Evolutionary conservation across 225 moss, liverwort and hornwort genomes (phyloP).

Genomic region (Pleurozium schreberi): DNA sequence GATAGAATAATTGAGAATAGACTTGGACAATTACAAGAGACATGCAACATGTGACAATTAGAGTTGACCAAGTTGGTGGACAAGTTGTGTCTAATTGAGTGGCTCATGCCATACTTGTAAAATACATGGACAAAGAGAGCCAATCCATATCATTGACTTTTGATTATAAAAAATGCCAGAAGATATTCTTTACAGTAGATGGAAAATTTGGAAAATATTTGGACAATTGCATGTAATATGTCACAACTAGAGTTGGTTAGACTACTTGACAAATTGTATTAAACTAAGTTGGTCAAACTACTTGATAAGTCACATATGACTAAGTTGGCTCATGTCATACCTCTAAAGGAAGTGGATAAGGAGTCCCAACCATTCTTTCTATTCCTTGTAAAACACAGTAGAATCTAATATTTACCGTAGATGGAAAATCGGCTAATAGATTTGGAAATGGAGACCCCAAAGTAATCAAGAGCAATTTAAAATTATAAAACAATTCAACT

Average conservation of each 20-base stretch:
- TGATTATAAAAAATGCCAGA: neutral
- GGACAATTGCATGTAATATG: neutral
- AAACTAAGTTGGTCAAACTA: neutral
- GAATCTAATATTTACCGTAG: neutral
- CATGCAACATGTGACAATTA: neutral
- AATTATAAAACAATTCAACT: neutral
- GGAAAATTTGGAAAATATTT: neutral
- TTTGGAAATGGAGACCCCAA: neutral
- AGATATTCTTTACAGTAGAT: neutral
- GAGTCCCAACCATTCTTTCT: neutral
- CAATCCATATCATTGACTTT: neutral
- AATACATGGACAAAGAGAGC: too few species aligned
- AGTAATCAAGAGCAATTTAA: accelerated
- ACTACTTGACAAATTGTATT: neutral
- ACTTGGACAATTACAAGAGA: neutral
- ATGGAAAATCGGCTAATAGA: too few species aligned
- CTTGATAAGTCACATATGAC: accelerated
- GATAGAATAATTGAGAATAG: too few species aligned
- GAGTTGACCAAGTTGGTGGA: accelerated
- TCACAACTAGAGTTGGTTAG: accelerated
- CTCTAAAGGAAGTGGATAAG: too few species aligned
- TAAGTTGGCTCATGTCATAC: too few species aligned
- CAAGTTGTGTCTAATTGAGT: neutral
- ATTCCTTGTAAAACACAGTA: neutral
- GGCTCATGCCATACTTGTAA: accelerated